Evolutionary conservation across 1,139 yeast genomes (phyloP), one percentile per base, ranked within the genome.

Genomic region (Diutina mesorugosa): DNA sequence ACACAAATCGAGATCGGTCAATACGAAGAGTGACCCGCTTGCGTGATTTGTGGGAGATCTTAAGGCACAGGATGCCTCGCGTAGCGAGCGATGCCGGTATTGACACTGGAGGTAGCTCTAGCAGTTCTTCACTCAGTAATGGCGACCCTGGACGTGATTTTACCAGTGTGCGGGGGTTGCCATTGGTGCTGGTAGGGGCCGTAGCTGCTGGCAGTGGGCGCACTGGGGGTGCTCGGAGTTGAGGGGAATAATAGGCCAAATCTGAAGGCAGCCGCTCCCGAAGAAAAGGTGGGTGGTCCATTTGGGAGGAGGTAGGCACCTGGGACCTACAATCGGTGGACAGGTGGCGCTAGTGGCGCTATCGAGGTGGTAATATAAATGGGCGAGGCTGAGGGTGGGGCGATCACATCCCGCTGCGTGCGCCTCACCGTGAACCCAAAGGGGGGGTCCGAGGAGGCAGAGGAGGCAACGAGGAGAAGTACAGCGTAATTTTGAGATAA

Each of bases 41-140:
- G 62, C 78, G 80, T 59, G 90, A 87, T 61, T 82, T 83, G 57
- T 81, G 85, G 1, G 95, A 87, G 30, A 87, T 80, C 62, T 89
- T 80, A 46, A 85, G 66, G 58, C 88, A 65, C 6, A 79, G 73
- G 53, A 79, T 56, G 6, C 62, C 62, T 6, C 18, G 26, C 10
- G 45, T 30, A 8, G 53, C 18, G 14, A 50, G 16, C 9, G 26
- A 18, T 9, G 47, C 6, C 2, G 26, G 47, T 6, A 45, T 9
- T 12, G 41, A 35, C 41, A 35, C 6, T 12, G 41, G 10, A 3
- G 41, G n/a, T 2, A 35, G 41, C 41, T 35, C 41, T n/a, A 35
- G 41, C 41, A n/a, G 41, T 2, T 35, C 41, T 6, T 35, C 41
- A 10, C n/a, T 5, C 41, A 35, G 41, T 10, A 35, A 10, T 1